phyloP scores from a whole-genome alignment of 108 stramenopile species.

The Nitzschia sp. region DNA sequence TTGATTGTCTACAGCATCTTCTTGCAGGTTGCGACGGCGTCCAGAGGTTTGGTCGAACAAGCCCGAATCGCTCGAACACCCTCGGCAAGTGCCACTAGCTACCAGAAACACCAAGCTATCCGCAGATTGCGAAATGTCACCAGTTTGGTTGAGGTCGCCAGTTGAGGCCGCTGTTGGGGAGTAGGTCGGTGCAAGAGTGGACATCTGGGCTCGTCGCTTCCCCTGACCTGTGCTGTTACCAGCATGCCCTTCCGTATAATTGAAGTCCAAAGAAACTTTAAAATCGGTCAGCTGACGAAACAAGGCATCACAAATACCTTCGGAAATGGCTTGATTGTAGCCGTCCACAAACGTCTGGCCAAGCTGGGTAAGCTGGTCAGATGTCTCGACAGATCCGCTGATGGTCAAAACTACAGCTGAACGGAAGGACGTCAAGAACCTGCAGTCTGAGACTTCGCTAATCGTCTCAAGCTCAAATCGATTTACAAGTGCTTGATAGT shows the following conservation, averaged over 20 bases:
- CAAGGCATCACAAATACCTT: neutral
- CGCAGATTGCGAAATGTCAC: neutral
- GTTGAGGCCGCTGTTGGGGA: neutral
- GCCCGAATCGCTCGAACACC: neutral
- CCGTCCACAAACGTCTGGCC: neutral
- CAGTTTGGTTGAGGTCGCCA: neutral
- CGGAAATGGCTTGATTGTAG: neutral
- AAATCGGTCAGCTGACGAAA: slow-evolving; percentile 2
- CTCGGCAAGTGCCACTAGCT: neutral
- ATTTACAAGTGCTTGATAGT: neutral
- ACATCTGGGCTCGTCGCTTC: neutral
- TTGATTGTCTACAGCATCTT: no score
- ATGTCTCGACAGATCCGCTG: neutral
- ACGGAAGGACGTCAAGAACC: neutral
- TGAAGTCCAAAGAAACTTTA: neutral
- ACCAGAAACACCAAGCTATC: neutral
- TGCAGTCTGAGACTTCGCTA: neutral
- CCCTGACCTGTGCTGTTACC: no score
- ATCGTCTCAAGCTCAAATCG: neutral
- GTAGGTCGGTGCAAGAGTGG: neutral
- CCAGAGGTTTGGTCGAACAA: neutral
- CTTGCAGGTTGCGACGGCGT: neutral
- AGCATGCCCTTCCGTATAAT: no score
- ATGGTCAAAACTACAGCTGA: neutral
- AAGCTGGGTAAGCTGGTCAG: neutral